Conservation (phyloP, 768 basidiomycete species). For the Rhodotorula paludigena region DNA sequence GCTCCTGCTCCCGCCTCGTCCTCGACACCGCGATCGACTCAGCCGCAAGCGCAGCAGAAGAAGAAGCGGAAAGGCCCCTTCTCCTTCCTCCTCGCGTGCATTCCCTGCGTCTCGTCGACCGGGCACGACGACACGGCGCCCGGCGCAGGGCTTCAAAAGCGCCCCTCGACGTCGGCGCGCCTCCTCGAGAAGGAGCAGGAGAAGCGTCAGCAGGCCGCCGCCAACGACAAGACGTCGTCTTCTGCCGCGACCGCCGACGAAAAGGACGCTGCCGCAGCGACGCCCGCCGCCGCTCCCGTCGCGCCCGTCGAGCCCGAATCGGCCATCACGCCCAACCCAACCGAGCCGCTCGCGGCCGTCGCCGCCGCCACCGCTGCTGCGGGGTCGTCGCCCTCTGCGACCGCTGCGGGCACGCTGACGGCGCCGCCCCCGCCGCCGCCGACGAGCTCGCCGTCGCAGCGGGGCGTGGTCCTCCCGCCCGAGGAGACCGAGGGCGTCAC, state of each 20-base stretch:
- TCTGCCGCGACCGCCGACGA: background rate
- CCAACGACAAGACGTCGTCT: background rate
- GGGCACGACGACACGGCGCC: slow-evolving; percentile 21
- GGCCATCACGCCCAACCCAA: slow-evolving; percentile 12
- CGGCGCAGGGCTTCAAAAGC: background rate
- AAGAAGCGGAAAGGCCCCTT: slow-evolving; percentile 24
- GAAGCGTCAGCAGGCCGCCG: background rate
- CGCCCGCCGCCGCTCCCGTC: background rate
- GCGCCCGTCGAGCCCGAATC: slow-evolving; percentile 6
- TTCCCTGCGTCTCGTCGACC: slow-evolving; percentile 21
- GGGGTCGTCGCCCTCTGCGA: no score
- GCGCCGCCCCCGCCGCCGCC: slow-evolving; percentile 20
- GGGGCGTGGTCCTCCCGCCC: slow-evolving; percentile 52
- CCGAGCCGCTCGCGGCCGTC: slow-evolving; percentile 5
- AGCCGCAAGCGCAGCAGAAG: background rate
- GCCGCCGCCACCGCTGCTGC: slow-evolving; percentile 7
- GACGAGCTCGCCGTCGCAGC: slow-evolving; percentile 21
- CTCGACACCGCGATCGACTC: background rate
- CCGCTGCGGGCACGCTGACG: no score
- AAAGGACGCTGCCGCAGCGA: background rate
- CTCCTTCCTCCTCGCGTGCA: slow-evolving; percentile 27
- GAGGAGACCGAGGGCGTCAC: slow-evolving; percentile 74
- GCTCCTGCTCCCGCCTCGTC: background rate
- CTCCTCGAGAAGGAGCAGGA: slow-evolving; percentile 4
- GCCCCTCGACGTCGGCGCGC: slow-evolving; percentile 6